A percentile compares a stretch with the other conserved stretches of the same genome.
Conservation (phyloP, 2,329 filamentous ascomycete species). For the Penicillium sp. region DNA sequence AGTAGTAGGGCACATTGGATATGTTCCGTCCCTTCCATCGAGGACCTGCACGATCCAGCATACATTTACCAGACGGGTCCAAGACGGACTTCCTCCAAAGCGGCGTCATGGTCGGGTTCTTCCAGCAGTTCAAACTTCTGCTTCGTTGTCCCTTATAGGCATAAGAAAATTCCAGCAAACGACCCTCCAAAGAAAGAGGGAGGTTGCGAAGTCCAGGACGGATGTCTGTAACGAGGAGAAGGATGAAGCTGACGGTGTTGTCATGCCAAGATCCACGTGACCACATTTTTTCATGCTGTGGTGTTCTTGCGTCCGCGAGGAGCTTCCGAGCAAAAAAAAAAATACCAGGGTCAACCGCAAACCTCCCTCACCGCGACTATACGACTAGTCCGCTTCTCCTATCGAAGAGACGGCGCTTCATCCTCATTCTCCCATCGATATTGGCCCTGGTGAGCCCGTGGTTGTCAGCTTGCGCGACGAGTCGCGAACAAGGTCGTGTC, state of each 20-base stretch:
- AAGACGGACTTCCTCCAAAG: constrained; percentile 7
- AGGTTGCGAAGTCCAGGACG: neutral
- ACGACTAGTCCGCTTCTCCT: constrained; percentile 1
- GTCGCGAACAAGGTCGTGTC: constrained; percentile 20
- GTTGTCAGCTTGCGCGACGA: constrained; percentile 16
- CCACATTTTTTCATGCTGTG: constrained; percentile 9
- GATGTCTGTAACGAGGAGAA: neutral
- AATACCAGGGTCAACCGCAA: constrained; percentile 4
- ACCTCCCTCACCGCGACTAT: neutral
- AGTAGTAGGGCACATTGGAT: neutral
- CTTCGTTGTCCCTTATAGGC: too few relatives aligned
- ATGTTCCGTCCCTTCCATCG: neutral
- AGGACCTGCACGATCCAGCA: neutral
- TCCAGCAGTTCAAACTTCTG: neutral
- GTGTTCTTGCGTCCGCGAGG: constrained; percentile 8
- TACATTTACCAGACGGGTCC: constrained; percentile 4
- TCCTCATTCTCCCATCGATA: neutral
- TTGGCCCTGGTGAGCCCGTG: constrained; percentile 1
- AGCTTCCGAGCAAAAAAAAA: constrained; percentile 4
- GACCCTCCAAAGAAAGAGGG: neutral
- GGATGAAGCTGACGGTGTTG: neutral
- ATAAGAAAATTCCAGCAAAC: neutral
- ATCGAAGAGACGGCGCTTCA: neutral
- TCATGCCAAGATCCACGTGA: constrained; percentile 14
- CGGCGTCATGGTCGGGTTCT: constrained; percentile 3